Base-by-base conservation (phyloP, 2,329 filamentous ascomycete species). In the Dothideomycetidae sp. region DNA sequence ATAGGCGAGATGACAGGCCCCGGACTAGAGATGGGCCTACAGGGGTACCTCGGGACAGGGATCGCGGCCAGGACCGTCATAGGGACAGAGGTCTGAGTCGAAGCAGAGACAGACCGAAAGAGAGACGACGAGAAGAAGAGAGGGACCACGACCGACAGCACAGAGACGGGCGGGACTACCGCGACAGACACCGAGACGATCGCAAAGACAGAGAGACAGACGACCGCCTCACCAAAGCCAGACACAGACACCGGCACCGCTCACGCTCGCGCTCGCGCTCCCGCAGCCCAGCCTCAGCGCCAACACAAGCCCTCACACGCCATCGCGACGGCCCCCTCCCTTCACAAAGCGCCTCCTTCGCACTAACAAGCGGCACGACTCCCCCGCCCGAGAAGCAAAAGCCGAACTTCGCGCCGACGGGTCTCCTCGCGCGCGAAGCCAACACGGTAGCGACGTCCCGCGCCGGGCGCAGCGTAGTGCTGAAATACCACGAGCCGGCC, bases 401-500 rank as follows among this genome's bases (percentile, higher is more conserved):
- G 57, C 81, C 86, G 29, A 98, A 94, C 58, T 93, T 80, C 58
- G 73, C 71, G 13, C 73, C 68, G 21, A 85, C 85, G 0, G 90
- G 90, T 17, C 66, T 80, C 5, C 68, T 98, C 12, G 90, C 90
- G 2, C 83, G 85, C 31, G 85, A 84, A 46, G 85, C 85, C 36
- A 96, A 98, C 56, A 75, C 75, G 5, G 75, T 92, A 44, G 73
- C 73, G 7, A 79, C 76, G 3, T 76, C 93, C 38, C 5, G 14
- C 12, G 18, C 17, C 17, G 30, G 28, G 5, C 29, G 36, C 7
- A 12, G 13, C 5, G 19, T 38, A 3, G 75, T 83, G 3, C 71
- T 98, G 32, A 96, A 96, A 64, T 98, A 98, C 58, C 82, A 94
- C 61, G 90, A 98, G 59, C 90, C 90, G 1, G 64, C 83, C 9